Conservation (phyloP, 1,139 yeast species). For the Suhomyces kunorum region DNA sequence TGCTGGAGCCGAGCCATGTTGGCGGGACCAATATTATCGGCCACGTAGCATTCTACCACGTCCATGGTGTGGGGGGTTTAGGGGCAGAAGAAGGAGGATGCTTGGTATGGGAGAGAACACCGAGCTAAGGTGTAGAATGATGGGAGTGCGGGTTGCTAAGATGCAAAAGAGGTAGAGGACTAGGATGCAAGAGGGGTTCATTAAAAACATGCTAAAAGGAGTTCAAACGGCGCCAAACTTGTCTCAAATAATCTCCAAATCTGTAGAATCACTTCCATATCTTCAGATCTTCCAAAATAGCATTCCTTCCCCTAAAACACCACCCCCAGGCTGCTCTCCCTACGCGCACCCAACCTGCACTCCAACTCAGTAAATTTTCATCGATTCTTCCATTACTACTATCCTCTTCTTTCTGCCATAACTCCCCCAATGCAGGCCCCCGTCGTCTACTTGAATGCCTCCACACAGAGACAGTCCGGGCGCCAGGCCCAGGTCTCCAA, state of each 20-base stretch:
- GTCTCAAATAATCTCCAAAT: background rate
- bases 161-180: background rate
- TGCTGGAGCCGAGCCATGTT: constrained; percentile 24
- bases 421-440: constrained; percentile 47
- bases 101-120: background rate
- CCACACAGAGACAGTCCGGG: constrained; percentile 92
- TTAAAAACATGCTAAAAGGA: background rate
- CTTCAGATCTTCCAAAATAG: background rate
- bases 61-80: background rate
- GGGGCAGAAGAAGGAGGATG: background rate
- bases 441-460: constrained; percentile 63
- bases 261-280: background rate
- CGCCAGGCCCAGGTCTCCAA: constrained; percentile 97
- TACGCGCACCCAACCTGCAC: constrained; percentile 4
- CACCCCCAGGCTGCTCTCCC: background rate
- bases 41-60: constrained; percentile 31
- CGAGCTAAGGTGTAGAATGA: background rate
- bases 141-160: background rate
- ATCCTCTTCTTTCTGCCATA: background rate
- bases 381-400: too few species aligned
- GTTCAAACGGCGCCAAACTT: background rate
- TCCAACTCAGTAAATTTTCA: constrained; percentile 10
- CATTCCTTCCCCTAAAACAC: background rate
- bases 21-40: constrained; percentile 27
- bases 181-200: background rate